Conservation (phyloP, 2,329 filamentous ascomycete species). For the Xylaria sp. region DNA sequence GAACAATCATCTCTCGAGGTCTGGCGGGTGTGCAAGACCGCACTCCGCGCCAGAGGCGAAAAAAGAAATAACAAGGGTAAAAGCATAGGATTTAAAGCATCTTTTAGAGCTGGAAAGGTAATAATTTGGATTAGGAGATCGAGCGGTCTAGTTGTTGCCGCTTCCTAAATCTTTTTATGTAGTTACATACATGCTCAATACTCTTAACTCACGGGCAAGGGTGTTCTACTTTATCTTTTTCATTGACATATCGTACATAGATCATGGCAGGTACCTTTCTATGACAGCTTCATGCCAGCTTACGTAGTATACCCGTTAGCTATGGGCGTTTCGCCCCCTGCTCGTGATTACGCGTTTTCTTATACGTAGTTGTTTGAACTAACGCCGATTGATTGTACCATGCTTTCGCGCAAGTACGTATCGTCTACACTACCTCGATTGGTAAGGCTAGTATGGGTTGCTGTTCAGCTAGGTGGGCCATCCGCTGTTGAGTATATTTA, state of each 20-base stretch:
- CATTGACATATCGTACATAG: background rate
- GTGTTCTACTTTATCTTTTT: background rate
- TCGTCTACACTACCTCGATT: background rate
- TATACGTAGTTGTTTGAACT: background rate
- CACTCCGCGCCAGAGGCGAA: conserved; percentile 12
- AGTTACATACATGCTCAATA: background rate
- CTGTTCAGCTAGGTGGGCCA: background rate
- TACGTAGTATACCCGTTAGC: background rate
- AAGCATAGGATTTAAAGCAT: background rate
- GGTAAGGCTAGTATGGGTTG: background rate
- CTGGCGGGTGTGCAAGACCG: background rate
- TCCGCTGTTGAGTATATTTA: background rate
- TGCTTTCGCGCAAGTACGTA: too few relatives aligned
- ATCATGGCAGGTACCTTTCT: background rate
- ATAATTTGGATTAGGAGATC: background rate
- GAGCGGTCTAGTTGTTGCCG: too few relatives aligned
- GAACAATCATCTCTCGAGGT: conserved; percentile 8
- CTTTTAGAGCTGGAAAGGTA: background rate
- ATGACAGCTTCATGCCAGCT: background rate
- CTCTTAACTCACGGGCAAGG: background rate
- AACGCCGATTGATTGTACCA: background rate
- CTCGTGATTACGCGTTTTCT: background rate
- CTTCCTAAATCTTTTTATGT: background rate
- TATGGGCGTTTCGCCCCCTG: background rate
- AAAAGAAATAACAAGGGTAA: conserved; percentile 6